Percentiles rank a stretch among this genome's conserved stretches.
These are phyloP conservation scores for Macroventuria anomochaeta DNA, from an alignment of 2,329 filamentous ascomycete species.

Conservation along the genomic window DNA sequence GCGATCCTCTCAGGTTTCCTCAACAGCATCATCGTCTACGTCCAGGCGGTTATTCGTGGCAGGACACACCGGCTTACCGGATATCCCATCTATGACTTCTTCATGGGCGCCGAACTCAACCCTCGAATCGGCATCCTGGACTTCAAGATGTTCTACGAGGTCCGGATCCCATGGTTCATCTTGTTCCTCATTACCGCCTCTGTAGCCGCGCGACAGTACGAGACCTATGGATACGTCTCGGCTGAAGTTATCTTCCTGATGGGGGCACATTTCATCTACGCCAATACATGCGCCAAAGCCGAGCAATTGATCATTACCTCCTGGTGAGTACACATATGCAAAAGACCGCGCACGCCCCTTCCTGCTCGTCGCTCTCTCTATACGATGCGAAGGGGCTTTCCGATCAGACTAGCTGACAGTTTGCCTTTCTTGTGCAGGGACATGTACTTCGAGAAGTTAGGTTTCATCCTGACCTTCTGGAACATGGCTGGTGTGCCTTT, in stretches of 20 bases:
- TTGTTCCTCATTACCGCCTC: conserved; percentile 77
- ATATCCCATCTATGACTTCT: conserved; percentile 81
- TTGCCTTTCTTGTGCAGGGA: conserved; percentile 60
- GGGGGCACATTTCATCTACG: conserved; percentile 88
- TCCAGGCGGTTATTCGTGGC: conserved; percentile 79
- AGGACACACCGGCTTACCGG: conserved; percentile 91
- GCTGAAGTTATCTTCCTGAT: conserved; percentile 81
- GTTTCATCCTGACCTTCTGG: conserved; percentile 97
- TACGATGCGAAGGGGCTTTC: background rate
- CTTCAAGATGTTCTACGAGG: conserved; percentile 95
- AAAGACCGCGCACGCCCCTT: background rate
- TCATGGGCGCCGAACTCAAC: conserved; percentile 88
- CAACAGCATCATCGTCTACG: conserved; percentile 81
- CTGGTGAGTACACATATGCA: conserved; percentile 60
- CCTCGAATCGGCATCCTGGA: conserved; percentile 81
- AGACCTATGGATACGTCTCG: conserved; percentile 81
- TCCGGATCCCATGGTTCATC: conserved; percentile 89
- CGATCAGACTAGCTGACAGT: background rate
- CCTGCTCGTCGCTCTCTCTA: background rate
- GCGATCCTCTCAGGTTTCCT: conserved; percentile 88
- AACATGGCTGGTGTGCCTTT: conserved; percentile 91
- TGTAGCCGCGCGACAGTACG: conserved; percentile 79
- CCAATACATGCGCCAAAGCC: conserved; percentile 88
- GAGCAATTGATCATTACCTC: conserved; percentile 88
- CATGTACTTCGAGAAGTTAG: conserved; percentile 96